A percentile compares a stretch with the other conserved stretches of the same genome.
Conservation (phyloP, 148 eudicot genomes). For the Nepenthes mirabilis region DNA sequence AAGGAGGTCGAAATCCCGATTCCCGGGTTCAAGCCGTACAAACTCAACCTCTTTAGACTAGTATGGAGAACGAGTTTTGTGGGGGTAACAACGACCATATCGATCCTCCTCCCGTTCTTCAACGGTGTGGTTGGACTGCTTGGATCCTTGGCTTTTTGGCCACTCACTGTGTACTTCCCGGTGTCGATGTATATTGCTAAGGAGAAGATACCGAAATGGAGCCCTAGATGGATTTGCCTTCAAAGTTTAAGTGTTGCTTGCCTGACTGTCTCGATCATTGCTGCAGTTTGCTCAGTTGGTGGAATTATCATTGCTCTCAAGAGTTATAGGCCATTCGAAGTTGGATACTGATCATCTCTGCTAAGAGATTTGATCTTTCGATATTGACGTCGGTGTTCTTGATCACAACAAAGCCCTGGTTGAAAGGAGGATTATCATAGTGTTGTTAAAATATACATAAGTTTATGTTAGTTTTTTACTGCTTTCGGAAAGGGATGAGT, state of each 20-base stretch:
- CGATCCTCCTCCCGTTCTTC: conserved; percentile 7
- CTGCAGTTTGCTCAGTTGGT: conserved; percentile 7
- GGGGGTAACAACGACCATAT: background rate
- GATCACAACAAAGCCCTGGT: too few relatives aligned
- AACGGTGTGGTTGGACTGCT: conserved; percentile 7
- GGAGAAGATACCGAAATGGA: conserved; percentile 4
- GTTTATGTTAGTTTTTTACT: too few relatives aligned
- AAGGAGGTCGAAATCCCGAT: conserved; percentile 4
- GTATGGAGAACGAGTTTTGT: conserved; percentile 6
- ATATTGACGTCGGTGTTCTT: too few relatives aligned
- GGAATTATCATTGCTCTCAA: conserved; percentile 12
- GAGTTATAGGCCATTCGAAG: conserved; percentile 1
- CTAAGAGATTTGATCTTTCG: too few relatives aligned
- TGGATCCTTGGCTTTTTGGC: conserved; percentile 8
- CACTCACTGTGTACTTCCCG: conserved; percentile 8
- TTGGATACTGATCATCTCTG: background rate
- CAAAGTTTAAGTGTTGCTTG: conserved; percentile 6
- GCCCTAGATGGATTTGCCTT: conserved; percentile 2
- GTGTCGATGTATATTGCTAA: conserved; percentile 8
- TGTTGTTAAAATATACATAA: too few relatives aligned
- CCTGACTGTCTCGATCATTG: conserved; percentile 1
- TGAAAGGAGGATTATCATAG: too few relatives aligned
- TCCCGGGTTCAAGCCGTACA: conserved; percentile 2
- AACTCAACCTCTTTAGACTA: conserved; percentile 6
- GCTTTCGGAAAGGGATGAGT: too few relatives aligned